Percentiles rank a stretch among this genome's conserved stretches.
Evolutionary conservation across 2,329 filamentous ascomycete genomes (phyloP).

Genomic region (Trichoderma atrobrunneum): DNA sequence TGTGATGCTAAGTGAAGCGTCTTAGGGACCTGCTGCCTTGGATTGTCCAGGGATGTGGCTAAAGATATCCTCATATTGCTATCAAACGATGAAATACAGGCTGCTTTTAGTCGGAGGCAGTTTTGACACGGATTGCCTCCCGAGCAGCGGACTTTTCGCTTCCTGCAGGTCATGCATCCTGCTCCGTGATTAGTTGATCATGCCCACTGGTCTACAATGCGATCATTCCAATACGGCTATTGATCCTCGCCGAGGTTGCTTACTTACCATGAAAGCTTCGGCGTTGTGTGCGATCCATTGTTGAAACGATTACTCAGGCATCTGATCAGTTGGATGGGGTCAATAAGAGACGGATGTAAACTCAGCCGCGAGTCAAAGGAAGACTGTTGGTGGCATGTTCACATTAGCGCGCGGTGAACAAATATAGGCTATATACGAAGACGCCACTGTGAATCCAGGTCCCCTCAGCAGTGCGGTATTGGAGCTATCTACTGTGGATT

Average conservation of each 20-base stretch:
- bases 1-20: background rate
- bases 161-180: constrained; percentile 11
- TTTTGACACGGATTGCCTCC: constrained; percentile 13
- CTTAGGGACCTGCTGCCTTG: background rate
- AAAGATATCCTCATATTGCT: background rate
- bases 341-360: background rate
- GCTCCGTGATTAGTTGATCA: background rate
- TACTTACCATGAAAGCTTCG: background rate
- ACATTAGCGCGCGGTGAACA: background rate
- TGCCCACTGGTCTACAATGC: background rate
- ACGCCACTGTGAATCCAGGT: background rate
- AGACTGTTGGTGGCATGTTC: background rate
- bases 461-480: background rate
- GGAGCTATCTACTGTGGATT: background rate
- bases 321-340: background rate
- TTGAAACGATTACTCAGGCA: background rate
- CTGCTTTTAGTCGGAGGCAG: background rate
- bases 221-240: background rate
- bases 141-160: constrained; percentile 9
- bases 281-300: background rate
- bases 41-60: background rate
- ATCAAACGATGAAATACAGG: constrained; percentile 5
- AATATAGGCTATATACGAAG: background rate
- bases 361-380: background rate
- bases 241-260: background rate